phyloP scores from a whole-genome alignment of 306 rosid species.

The Quercus alba region DNA sequence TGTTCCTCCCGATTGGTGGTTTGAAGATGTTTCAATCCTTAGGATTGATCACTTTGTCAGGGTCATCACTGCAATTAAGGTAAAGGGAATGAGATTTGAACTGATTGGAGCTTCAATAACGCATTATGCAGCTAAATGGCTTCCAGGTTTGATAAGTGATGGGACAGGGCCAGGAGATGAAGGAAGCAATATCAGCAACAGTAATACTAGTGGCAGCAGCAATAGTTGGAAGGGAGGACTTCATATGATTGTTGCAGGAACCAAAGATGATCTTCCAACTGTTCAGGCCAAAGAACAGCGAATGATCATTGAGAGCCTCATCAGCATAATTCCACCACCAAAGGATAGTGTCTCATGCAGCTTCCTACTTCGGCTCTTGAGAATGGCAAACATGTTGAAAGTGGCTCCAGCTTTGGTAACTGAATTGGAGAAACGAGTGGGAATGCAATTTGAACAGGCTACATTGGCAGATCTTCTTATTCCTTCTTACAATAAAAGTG shows the following conservation, averaged over 20 bases:
- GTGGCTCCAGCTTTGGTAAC: constrained; percentile 93
- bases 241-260: constrained; percentile 71
- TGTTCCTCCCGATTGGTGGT: constrained; percentile 99
- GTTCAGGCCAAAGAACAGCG: constrained; percentile 80
- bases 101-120: constrained; percentile 74
- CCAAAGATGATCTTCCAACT: constrained; percentile 49
- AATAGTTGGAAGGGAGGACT: constrained; percentile 76
- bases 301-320: constrained; percentile 85
- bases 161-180: constrained; percentile 43
- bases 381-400: constrained; percentile 84
- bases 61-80: constrained; percentile 91
- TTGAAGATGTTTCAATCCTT: constrained; percentile 85
- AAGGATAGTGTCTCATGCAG: constrained; percentile 93
- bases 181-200: constrained; percentile 44
- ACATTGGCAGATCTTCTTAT: constrained; percentile 74
- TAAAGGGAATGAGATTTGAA: constrained; percentile 89
- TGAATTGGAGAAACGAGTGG: constrained; percentile 91
- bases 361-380: constrained; percentile 84
- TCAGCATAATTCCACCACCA: constrained; percentile 94
- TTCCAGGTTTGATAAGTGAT: constrained; percentile 60
- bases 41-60: constrained; percentile 95
- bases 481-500: constrained; percentile 65
- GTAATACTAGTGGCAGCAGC: constrained; percentile 41
- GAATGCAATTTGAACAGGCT: constrained; percentile 98
- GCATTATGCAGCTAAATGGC: constrained; percentile 89